Percentiles rank a stretch among this genome's conserved stretches.
These are phyloP conservation scores for Nigrospora osmanthi DNA, from an alignment of 2,329 filamentous ascomycete species.

Conservation along the genomic window DNA sequence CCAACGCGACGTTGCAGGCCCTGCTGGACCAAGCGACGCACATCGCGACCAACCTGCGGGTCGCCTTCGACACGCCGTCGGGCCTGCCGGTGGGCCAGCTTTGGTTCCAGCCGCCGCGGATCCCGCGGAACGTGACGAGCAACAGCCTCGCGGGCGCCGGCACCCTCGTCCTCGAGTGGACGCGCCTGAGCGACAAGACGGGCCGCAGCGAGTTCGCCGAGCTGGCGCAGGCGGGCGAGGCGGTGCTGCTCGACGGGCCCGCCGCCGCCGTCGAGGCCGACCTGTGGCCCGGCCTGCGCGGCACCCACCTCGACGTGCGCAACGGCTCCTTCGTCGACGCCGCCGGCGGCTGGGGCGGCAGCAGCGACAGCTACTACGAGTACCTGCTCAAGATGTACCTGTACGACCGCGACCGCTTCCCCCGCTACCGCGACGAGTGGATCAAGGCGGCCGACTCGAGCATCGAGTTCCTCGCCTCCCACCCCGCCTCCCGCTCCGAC, in stretches of 20 bases:
- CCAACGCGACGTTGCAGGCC: conserved; percentile 40
- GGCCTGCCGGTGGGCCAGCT: conserved; percentile 69
- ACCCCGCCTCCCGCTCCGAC: conserved; percentile 58
- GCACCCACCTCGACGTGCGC: conserved; percentile 55
- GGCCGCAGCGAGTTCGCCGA: conserved; percentile 58
- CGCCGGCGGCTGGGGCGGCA: conserved; percentile 67
- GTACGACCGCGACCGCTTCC: conserved; percentile 62
- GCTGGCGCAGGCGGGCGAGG: conserved; percentile 60
- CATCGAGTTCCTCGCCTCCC: conserved; percentile 63
- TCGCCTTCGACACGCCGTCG: conserved; percentile 68
- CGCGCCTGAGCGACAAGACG: conserved; percentile 67
- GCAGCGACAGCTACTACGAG: conserved; percentile 77
- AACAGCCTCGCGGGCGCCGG: conserved; percentile 74
- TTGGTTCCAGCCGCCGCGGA: conserved; percentile 43
- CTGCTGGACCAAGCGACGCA: conserved; percentile 60
- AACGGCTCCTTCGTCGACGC: conserved; percentile 62
- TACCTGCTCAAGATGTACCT: conserved; percentile 89
- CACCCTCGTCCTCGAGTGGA: conserved; percentile 79
- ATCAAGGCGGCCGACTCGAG: conserved; percentile 66
- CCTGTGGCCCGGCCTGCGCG: conserved; percentile 71
- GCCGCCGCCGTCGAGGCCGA: conserved; percentile 48
- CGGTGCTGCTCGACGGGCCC: conserved; percentile 61
- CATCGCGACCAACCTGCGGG: conserved; percentile 65
- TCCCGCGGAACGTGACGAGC: conserved; percentile 38
- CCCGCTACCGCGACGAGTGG: conserved; percentile 65